Evolutionary conservation across 805 yeast species (phyloP).

Genomic region (Saccharomyces paradoxus): DNA sequence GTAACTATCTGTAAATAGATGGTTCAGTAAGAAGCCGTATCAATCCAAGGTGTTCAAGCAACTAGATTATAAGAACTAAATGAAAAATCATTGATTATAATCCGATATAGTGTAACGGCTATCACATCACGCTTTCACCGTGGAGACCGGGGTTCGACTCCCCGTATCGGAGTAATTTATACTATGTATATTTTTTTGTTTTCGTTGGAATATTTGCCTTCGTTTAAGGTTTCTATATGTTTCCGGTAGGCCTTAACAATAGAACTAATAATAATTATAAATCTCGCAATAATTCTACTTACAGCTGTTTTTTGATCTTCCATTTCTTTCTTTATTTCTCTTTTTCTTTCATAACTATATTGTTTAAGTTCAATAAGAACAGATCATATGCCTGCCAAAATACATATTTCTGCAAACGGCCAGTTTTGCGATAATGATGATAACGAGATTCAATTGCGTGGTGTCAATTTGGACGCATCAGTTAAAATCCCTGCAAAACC

Average conservation of each 20-base stretch:
- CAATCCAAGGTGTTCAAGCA: no score
- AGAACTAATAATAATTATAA: neutral
- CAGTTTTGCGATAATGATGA: constrained; percentile 50
- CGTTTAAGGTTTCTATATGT: neutral
- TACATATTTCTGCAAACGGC: constrained; percentile 41
- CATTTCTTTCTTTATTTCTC: neutral
- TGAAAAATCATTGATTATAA: neutral
- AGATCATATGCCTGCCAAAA: constrained; percentile 18
- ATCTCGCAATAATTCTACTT: neutral
- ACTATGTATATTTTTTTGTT: constrained; percentile 1
- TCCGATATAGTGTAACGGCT: constrained; percentile 33
- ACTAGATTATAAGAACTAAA: neutral
- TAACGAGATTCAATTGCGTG: constrained; percentile 57
- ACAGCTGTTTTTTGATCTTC: neutral
- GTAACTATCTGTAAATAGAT: no score
- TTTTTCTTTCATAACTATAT: neutral
- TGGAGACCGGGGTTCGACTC: constrained; percentile 33
- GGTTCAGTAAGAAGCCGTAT: neutral
- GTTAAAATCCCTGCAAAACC: constrained; percentile 65
- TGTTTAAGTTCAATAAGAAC: neutral
- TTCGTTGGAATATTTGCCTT: neutral
- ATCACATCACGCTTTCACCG: constrained; percentile 31
- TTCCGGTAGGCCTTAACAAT: neutral
- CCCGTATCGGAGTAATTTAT: constrained; percentile 26
- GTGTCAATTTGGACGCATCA: constrained; percentile 73